Base-by-base conservation (phyloP, 2,329 filamentous ascomycete species). In the Fusarium sp. region DNA sequence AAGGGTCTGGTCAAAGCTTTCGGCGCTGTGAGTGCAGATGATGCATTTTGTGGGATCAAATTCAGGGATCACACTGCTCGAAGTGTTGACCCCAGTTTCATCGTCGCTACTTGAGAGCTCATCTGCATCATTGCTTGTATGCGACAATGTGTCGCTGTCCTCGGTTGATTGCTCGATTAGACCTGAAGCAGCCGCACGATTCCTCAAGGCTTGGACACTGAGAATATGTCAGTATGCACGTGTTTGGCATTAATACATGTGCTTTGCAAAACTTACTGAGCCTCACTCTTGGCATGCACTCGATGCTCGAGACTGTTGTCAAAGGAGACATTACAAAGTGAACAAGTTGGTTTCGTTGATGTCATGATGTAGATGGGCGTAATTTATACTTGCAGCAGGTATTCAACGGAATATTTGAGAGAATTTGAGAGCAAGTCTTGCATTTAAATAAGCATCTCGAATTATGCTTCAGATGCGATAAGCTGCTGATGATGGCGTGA, bases 1-100 rank as follows among this genome's bases (percentile, higher is more conserved):
- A 3, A 87, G 41, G 59, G 83, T 87, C 4, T 79, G 72, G 3
- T 82, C 77, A 12, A 87, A 80, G 26, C 64, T 75, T 1, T 66
- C 15, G 6, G 72, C 82, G 10, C 38, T 41, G 3, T 73, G 51
- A 5, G 78, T 75, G 78, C 87, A 88, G 72, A 88, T 87, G 8
- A 87, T 78, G 64, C 85, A 87, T 41, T 80, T 73, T 12, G 73
- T 74, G 0, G 79, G 74, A 10, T 69, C 65, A 48, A 82, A 85
- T 0, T 69, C 65, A 2, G 65, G 57, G 3, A 36, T 14, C 8
- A 3, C 32, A 14, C 44, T 51, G 4, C 11, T 5, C 4, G n/a
- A 5, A 12, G 4, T 24, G 5, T 56, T 32, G 8, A 24, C 32
- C 8, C 24, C 42, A 1, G 14, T 8, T 8, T 63, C 64, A 10